Evolutionary conservation across 1,139 yeast genomes (phyloP).

Genomic region (Keqinozyma sinolaborantium): DNA sequence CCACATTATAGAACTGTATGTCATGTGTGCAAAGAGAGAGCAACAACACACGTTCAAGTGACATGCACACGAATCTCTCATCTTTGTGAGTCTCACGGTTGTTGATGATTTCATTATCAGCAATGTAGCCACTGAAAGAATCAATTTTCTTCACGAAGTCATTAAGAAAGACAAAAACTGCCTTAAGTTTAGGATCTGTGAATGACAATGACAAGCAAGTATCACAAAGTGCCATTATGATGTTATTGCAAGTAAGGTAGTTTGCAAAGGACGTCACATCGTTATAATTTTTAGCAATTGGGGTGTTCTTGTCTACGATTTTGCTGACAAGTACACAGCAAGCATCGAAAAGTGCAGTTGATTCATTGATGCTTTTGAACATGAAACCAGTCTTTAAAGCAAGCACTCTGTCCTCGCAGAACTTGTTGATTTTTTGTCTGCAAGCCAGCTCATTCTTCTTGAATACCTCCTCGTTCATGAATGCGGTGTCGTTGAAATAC

Average conservation of each 20-base stretch:
- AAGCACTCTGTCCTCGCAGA: conserved; percentile 23
- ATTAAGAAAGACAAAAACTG: conserved; percentile 35
- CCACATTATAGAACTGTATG: conserved; percentile 50
- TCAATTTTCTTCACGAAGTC: conserved; percentile 21
- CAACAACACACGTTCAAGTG: conserved; percentile 43
- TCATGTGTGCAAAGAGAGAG: conserved; percentile 56
- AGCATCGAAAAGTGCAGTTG: conserved; percentile 27
- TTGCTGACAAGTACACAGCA: conserved; percentile 33
- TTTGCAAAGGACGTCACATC: conserved; percentile 22
- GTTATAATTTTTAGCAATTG: conserved; percentile 16
- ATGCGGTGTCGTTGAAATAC: conserved; percentile 27
- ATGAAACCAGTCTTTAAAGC: conserved; percentile 35
- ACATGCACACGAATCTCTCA: conserved; percentile 11
- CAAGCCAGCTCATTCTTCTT: conserved; percentile 10
- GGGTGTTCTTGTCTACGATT: conserved; percentile 20
- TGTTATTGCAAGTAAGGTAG: conserved; percentile 27
- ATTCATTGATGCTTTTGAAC: conserved; percentile 16
- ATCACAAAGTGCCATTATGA: conserved; percentile 35
- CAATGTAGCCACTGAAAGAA: conserved; percentile 16
- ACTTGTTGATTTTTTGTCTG: conserved; percentile 15
- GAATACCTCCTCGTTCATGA: conserved; percentile 18
- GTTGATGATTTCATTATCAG: conserved; percentile 19
- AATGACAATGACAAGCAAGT: conserved; percentile 32
- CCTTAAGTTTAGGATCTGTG: conserved; percentile 35
- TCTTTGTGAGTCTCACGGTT: conserved; percentile 4